Percentiles rank a stretch among this genome's conserved stretches.
Evolutionary conservation across 345 rosid species (phyloP).

Genomic region (Euclidium syriacum): DNA sequence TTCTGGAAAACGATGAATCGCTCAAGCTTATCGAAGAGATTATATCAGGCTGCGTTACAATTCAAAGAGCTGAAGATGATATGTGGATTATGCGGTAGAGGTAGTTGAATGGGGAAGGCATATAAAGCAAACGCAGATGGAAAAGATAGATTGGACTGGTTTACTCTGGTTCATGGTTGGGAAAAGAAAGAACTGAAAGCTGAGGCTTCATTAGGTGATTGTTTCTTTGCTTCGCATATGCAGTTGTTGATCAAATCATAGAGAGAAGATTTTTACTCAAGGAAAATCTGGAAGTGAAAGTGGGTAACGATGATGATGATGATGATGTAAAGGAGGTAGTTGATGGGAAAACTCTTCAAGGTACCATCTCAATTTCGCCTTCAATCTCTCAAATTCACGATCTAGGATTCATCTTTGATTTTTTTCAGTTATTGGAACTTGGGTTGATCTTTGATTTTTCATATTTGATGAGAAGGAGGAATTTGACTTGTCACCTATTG

Average conservation of each 20-base stretch:
- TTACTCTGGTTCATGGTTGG: slow-evolving; percentile 87
- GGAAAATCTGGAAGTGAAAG: background rate
- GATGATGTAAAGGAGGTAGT: slow-evolving; percentile 32
- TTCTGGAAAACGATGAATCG: slow-evolving; percentile 46
- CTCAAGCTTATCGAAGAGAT: slow-evolving; percentile 48
- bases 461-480: too few species aligned
- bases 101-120: slow-evolving; percentile 35
- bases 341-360: slow-evolving; percentile 37
- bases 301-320: slow-evolving; percentile 28
- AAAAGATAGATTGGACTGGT: slow-evolving; percentile 69
- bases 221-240: slow-evolving; percentile 85
- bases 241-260: slow-evolving; percentile 55
- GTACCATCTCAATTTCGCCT: slow-evolving; percentile 28
- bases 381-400: too few species aligned
- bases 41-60: slow-evolving; percentile 54
- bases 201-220: slow-evolving; percentile 40
- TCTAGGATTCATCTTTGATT: too few species aligned
- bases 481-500: too few species aligned
- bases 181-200: slow-evolving; percentile 67
- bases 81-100: slow-evolving; percentile 64
- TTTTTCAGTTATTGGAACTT: too few species aligned
- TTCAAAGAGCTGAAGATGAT: slow-evolving; percentile 73
- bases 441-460: too few species aligned
- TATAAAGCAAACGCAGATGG: slow-evolving; percentile 59
- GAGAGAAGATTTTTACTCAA: slow-evolving; percentile 22